Evolutionary conservation across 495 filamentous ascomycete species (phyloP), one percentile per base, ranked within the genome.

Genomic region (Margaritispora aquatica): DNA sequence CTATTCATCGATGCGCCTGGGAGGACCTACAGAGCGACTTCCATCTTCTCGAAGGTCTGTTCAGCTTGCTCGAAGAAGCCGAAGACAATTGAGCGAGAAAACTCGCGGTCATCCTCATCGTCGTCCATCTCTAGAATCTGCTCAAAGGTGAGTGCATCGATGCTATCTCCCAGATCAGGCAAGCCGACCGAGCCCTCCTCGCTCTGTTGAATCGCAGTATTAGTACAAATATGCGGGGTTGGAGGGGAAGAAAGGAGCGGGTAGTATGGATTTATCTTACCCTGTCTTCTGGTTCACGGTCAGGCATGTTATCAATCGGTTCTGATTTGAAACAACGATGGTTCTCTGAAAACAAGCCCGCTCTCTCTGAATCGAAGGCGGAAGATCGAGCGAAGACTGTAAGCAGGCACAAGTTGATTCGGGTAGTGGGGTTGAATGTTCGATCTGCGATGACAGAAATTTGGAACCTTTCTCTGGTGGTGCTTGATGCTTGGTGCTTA

Each of bases 21-120:
- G 4, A 22, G 41, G 19, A 82, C 88, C 78, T 84, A 98, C 94
- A 97, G 68, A 22, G 80, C 79, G 1, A 74, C 67, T 64, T 96
- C 85, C 88, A 98, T 97, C 68, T 92, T 86, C 17, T 74, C 73
- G 67, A 97, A 96, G 1, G 95, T 97, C 57, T 77, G 78, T 55
- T 88, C 80, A 11, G 94, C 94, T 73, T 98, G 94, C 19, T 92
- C 86, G 58, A 97, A 96, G 75, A 97, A 98, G 38, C 88, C 89
- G 64, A 80, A 85, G 2, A 98, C 95, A 58, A 98, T 95, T 50
- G 88, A 85, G 68, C 79, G 82, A 74, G 85, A 90, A 77, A 70
- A 70, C 24, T 66, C 65, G 58, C 61, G 60, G 34, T 68, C 66
- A 17, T 69, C 65, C 36, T 67, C 67, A 23, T 67, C 67, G 23